phyloP scores from a whole-genome alignment of 2,329 filamentous ascomycete species.

The Aaosphaeria arxii region DNA sequence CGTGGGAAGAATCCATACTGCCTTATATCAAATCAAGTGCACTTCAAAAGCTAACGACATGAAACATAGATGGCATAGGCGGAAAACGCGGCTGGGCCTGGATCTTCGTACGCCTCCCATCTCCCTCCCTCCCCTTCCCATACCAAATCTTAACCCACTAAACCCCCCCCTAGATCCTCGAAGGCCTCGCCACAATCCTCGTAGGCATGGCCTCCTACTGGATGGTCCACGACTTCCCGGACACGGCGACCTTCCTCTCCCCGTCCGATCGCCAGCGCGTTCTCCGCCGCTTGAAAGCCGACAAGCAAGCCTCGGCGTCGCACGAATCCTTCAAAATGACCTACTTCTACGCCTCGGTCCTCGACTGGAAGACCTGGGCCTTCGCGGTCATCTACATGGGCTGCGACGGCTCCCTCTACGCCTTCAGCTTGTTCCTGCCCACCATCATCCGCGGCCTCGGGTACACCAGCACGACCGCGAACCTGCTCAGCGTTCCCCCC shows the following conservation, averaged over 20 bases:
- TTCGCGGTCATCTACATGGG: constrained; percentile 79
- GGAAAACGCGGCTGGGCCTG: constrained; percentile 48
- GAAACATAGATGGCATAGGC: constrained; percentile 31
- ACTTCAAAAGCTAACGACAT: constrained; percentile 41
- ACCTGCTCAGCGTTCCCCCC: constrained; percentile 72
- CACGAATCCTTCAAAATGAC: constrained; percentile 71
- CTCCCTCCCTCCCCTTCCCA: not conserved
- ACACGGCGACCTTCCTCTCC: constrained; percentile 69
- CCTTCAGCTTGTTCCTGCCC: constrained; percentile 75
- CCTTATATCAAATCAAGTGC: constrained; percentile 57
- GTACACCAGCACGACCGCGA: constrained; percentile 61
- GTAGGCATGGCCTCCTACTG: constrained; percentile 69
- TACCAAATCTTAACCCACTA: not conserved
- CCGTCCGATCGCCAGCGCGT: constrained; percentile 69
- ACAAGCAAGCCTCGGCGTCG: constrained; percentile 71
- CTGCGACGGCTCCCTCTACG: constrained; percentile 66
- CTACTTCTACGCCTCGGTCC: constrained; percentile 69
- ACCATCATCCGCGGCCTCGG: constrained; percentile 66
- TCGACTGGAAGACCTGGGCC: constrained; percentile 81
- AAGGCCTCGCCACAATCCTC: constrained; percentile 68
- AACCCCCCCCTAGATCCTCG: constrained; percentile 47
- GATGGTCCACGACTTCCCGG: constrained; percentile 78
- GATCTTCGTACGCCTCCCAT: constrained; percentile 40
- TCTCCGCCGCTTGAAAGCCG: constrained; percentile 64
- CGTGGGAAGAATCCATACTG: constrained; percentile 57